These are phyloP conservation scores for Agastache rugosa DNA, from an alignment of 257 asterid genomes.

Conservation along the genomic window DNA sequence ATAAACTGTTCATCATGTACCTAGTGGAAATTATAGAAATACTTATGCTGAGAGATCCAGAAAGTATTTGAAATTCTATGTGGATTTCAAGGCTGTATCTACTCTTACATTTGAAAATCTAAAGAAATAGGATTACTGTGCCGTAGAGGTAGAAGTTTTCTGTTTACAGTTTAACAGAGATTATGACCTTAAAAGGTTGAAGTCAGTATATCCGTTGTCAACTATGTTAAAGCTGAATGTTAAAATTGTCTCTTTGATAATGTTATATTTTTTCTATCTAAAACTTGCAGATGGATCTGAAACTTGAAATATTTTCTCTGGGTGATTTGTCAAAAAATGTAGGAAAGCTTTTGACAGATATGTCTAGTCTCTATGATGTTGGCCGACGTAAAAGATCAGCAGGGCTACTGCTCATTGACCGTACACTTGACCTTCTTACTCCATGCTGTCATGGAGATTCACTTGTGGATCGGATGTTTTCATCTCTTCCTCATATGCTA, in stretches of 20 bases:
- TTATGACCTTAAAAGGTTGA: not conserved
- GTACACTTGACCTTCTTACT: constrained; percentile 97
- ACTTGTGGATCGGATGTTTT: constrained; percentile 85
- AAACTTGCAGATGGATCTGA: constrained; percentile 95
- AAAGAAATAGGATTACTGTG: constrained; percentile 8
- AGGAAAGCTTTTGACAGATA: constrained; percentile 92
- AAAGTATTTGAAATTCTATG: constrained; percentile 7
- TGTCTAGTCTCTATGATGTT: constrained; percentile 98
- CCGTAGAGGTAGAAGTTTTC: not conserved
- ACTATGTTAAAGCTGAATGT: constrained; percentile 20
- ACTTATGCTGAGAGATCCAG: not conserved
- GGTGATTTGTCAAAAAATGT: constrained; percentile 90
- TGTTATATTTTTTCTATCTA: constrained; percentile 38
- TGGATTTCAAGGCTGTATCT: constrained; percentile 24
- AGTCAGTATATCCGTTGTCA: constrained; percentile 12
- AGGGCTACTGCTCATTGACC: constrained; percentile 87
- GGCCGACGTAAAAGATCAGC: constrained; percentile 94
- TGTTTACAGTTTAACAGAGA: constrained; percentile 14
- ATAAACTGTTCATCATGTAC: constrained; percentile 9
- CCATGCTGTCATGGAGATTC: constrained; percentile 99
- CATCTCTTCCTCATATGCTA: constrained; percentile 77
- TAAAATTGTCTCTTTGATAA: constrained; percentile 19
- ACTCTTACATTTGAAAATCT: constrained; percentile 12
- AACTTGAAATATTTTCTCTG: constrained; percentile 94
- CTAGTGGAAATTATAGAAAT: constrained; percentile 4